Base-by-base conservation (phyloP, 345 rosid species). In the Gossypium ekmanianum region DNA sequence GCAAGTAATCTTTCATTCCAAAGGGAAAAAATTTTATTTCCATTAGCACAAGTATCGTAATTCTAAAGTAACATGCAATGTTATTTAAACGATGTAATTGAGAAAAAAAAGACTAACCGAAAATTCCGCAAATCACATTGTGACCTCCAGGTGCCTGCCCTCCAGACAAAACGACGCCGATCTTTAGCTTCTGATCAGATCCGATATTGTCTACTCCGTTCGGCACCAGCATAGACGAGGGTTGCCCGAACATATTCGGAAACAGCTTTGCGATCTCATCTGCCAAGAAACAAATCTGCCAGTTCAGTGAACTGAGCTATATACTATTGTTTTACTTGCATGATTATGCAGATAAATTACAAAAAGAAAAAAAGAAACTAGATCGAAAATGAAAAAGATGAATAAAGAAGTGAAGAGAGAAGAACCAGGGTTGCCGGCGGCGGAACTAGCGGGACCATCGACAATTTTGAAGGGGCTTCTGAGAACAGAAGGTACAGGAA, bases 71-170 rank as follows among this genome's bases (percentile, higher is more conserved):
- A 56, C 24, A 75, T 39, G 72, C 77, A 75, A 20, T 6, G 26
- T 1, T 17, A 43, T 10, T 20, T 27, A 24, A 55, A n/a, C 64
- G 51, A 77, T 44, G 41, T 22, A 47, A 72, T 0, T 7, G 69
- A 26, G 56, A 0, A 17, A 9, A 10, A 47, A 10, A 16, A 9
- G 39, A 77, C 91, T 84, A 76, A 96, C 98, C 99, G 43, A 83
- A 96, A 65, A 96, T 77, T 73, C 98, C 98, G 55, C 86, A 90
- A 18, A 96, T 93, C 52, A 96, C 99, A 85, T 96, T 96, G 89
- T 93, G 98, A 9, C 99, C 99, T 63, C 99, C 99, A 6, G 98
- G 99, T 13, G 99, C 98, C 81, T 96, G 99, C 44, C 99, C 99
- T 47, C 99, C 99, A 0, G 99, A 95, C 66, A 95, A 77, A 68